These are phyloP conservation scores for Nitzschia sp. DNA, from an alignment of 108 stramenopile species.

Conservation along the genomic window DNA sequence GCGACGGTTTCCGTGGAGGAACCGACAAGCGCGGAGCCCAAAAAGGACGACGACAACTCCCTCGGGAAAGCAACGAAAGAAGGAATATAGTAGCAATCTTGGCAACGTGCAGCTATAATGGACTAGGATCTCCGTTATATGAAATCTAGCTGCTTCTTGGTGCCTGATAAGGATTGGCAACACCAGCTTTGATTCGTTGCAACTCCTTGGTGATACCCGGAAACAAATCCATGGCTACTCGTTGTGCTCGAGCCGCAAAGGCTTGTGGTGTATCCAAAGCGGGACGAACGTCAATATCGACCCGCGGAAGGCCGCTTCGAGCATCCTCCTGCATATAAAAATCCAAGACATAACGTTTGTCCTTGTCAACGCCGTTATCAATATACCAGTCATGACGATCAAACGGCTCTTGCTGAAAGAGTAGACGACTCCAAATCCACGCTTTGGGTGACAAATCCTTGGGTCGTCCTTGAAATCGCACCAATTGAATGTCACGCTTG, in stretches of 20 bases:
- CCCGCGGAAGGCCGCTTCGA: constrained; percentile 20
- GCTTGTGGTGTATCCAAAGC: constrained; percentile 82
- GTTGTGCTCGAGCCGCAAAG: constrained; percentile 61
- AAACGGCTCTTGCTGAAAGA: constrained; percentile 87
- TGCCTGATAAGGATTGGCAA: too few species aligned
- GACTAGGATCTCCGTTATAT: too few species aligned
- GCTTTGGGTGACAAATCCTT: constrained; percentile 91
- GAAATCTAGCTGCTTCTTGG: too few species aligned
- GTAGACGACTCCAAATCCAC: constrained; percentile 69
- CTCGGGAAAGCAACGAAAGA: too few species aligned
- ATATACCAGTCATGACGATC: constrained; percentile 99
- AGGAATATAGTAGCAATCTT: too few species aligned
- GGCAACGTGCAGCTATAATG: too few species aligned
- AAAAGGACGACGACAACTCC: too few species aligned
- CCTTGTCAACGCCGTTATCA: constrained; percentile 50
- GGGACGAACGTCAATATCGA: constrained; percentile 90
- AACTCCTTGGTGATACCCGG: constrained; percentile 63
- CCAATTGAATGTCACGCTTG: constrained; percentile 57
- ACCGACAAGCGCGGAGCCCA: too few species aligned
- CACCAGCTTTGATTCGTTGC: constrained; percentile 4
- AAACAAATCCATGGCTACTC: constrained; percentile 65
- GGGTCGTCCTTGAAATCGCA: constrained; percentile 90
- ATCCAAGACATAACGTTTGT: constrained; percentile 94
- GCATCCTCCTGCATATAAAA: constrained; percentile 80
- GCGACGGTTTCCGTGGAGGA: too few species aligned